Evolutionary conservation across 2,329 filamentous ascomycete species (phyloP), one percentile per base, ranked within the genome.

Genomic region (Cryphonectria carpinicola): DNA sequence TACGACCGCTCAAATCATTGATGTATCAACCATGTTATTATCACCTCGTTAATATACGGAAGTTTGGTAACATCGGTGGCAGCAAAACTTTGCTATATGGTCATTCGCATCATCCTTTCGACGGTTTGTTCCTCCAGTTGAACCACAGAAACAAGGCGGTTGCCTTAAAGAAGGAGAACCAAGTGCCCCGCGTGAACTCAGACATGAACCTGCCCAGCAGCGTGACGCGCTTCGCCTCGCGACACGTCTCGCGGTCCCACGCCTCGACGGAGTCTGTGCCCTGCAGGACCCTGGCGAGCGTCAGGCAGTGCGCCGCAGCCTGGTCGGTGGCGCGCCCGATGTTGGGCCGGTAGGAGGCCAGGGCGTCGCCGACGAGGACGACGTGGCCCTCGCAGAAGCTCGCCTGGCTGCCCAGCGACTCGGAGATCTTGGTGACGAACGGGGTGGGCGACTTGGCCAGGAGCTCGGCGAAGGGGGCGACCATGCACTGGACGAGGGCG

Each of bases 311-410:
- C 58, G 81, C 81, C 2, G 82, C 84, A 5, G 83, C 83, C 73
- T 86, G 84, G 37, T 83, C 82, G 1, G 84, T 85, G 22, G 82
- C 83, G 32, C 81, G 79, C 0, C 80, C 84, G 3, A 82, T 80
- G 71, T 86, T 84, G 7, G 84, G 84, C 61, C 84, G 74, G 43
- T 85, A 83, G 1, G 82, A 80, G 0, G 83, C 80, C 28, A 85
- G 74, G 0, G 84, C 81, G 74, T 86, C 84, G 0, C 84, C 84
- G 2, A 85, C 80, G 13, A 86, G 73, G 22, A 85, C 68, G 2
- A 85, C 77, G 35, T 79, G 81, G 1, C 83, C 83, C 46, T 79
- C 76, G 35, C 80, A 76, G 68, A 82, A 84, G 46, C 76, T 77
- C 28, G 82, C 81, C 19, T 76, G 70, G 0, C 77, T 76, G 39